Base-by-base conservation (phyloP, 345 rosid genomes). In the Lumnitzera racemosa region DNA sequence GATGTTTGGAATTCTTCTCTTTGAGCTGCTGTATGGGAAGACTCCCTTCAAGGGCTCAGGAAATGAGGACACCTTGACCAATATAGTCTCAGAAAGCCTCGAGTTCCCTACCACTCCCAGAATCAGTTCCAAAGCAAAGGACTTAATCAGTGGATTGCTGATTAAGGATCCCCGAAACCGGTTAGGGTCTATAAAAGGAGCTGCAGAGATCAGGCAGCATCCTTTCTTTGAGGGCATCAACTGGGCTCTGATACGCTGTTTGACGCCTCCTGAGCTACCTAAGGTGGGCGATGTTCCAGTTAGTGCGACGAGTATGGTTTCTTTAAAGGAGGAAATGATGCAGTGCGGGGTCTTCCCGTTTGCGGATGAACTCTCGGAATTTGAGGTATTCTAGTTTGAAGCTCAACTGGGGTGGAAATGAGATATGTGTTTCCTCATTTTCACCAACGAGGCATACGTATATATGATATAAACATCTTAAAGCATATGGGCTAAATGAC, bases 241-340 rank as follows among this genome's bases (percentile, higher is more conserved):
- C 49, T 87, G 95, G 95, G 90, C 95, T 56, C 77, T 84, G 41
- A 79, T 87, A 53, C 80, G 95, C 6, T 87, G 90, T 31, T 69
- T 83, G 9, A 65, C 71, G 8, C 95, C 95, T 15, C 95, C 95
- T 0, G 90, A 84, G 79, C 68, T 80, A 68, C 90, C 86, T 0
- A 71, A 55, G 61, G 27, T 55, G 46, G 74, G 17, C n/a, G 78
- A 74, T 20, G 24, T 68, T 12, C 66, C 74, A 20, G n/a, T 41
- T 25, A 50, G 59, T 55, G 47, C 60, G 5, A 60, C 63, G n/a
- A 29, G 36, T 29, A 2, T 61, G 8, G 20, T 55, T 12, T 46
- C 71, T 24, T 53, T 70, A 17, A 74, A 58, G 64, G 74, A 70
- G 61, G 69, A 74, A 13, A 74, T 63, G 59, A 31, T 62, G 24